phyloP scores from a whole-genome alignment of 106 monocot genomes.

The Acorus gramineus region DNA sequence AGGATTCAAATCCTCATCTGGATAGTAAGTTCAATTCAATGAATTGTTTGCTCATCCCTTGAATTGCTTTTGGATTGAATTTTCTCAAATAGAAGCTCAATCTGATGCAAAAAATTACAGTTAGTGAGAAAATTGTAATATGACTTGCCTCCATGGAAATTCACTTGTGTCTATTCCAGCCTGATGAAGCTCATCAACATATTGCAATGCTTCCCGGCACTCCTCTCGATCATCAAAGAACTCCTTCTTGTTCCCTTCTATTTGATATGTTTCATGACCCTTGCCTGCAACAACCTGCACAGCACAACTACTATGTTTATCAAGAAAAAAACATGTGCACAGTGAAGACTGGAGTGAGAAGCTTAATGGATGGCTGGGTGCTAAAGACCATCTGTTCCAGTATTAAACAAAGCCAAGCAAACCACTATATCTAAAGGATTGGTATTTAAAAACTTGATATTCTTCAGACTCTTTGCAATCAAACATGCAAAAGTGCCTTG shows the following conservation, averaged over 20 bases:
- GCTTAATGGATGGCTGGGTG: too few species aligned
- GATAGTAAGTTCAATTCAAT: too few species aligned
- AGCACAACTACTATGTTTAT: not conserved
- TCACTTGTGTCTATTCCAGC: conserved; percentile 97
- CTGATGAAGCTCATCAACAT: conserved; percentile 89
- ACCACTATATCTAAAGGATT: too few species aligned
- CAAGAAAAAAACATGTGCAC: too few species aligned
- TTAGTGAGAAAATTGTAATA: not conserved
- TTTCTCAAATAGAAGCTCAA: not conserved
- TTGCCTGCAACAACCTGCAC: conserved; percentile 83
- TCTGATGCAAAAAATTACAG: not conserved
- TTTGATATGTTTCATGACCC: conserved; percentile 81
- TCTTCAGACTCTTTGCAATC: too few species aligned
- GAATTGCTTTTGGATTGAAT: not conserved
- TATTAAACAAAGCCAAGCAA: too few species aligned
- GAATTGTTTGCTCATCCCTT: too few species aligned
- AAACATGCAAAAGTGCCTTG: too few species aligned
- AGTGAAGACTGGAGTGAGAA: too few species aligned
- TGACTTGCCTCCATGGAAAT: conserved; percentile 84
- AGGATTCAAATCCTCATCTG: too few species aligned
- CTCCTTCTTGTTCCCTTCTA: conserved; percentile 75
- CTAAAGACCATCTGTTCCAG: too few species aligned
- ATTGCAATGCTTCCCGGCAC: conserved; percentile 93
- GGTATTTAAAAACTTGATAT: too few species aligned
- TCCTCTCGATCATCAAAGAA: conserved; percentile 98